Evolutionary conservation across 1,139 yeast genomes (phyloP), one percentile per base, ranked within the genome.

Genomic region (Yamadazyma atlantica): DNA sequence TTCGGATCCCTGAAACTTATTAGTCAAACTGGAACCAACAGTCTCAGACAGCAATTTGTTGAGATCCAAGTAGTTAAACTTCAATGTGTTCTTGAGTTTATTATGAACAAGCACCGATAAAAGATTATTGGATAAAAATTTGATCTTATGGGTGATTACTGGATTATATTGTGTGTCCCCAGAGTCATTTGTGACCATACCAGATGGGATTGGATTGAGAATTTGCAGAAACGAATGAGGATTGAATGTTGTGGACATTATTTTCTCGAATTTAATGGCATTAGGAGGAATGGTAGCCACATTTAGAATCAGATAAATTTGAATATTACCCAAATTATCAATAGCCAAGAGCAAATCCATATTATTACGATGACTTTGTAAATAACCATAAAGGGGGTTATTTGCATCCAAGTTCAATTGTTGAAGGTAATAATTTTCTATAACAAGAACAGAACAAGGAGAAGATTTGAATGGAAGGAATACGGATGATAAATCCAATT

Each of bases 1-100:
- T 37, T 80, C 75, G 52, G 88, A 96, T 0, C 97, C 97, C 4
- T 94, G 89, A 40, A 82, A 76, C 50, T 84, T 82, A 49, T 78
- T 57, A 5, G 55, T 32, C 21, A 69, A 51, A 15, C 41, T 41
- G 0, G 54, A 37, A 2, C 54, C 57, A 15, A 57, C 34, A 4
- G 32, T 31, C 4, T 37, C 14, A 7, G 42, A 15, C 14, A 39
- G 23, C 2, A 45, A 29, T 13, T 34, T 32, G 4, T 46, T 24
- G 2, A 57, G 28, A 13, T 41, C 36, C 10, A 36, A 29, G 16
- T 58, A 50, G 32, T 53, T 48, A 11, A 67, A 41, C 37, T 75
- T 47, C 4, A 71, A 40, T 3, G 73, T 66, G 37, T 61, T 55
- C 39, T 70, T 70, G 6, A 63, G 35, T 35, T 73, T 51, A 43